Percentiles rank a stretch among this genome's conserved stretches.
Evolutionary conservation across 2,329 filamentous ascomycete species (phyloP).

Genomic region (Fusarium nodosum): DNA sequence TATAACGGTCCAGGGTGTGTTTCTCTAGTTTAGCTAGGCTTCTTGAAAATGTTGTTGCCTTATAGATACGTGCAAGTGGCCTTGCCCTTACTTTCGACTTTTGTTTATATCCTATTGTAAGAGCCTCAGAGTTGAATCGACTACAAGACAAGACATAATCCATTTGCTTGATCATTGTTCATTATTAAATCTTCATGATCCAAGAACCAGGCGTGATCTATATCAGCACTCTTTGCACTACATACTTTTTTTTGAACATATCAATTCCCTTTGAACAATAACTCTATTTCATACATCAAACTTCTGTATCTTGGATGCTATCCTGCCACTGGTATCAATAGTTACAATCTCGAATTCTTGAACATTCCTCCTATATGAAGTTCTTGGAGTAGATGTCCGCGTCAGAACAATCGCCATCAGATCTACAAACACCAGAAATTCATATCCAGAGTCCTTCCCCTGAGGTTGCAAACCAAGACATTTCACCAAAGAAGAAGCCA

Average conservation of each 20-base stretch:
- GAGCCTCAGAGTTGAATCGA: conserved; percentile 21
- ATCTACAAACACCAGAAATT: conserved; percentile 45
- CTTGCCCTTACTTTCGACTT: conserved; percentile 36
- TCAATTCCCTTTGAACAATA: conserved; percentile 4
- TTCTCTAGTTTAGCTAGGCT: conserved; percentile 9
- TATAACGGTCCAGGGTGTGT: conserved; percentile 31
- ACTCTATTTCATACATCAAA: conserved; percentile 8
- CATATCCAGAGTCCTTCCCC: conserved; percentile 51
- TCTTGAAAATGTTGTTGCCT: conserved; percentile 37
- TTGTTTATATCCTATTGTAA: conserved; percentile 23
- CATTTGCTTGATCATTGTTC: conserved; percentile 18
- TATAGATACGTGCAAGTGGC: conserved; percentile 39
- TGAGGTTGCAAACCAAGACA: conserved; percentile 25
- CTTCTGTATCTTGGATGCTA: conserved; percentile 17
- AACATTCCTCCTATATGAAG: conserved; percentile 27
- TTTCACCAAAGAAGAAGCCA: conserved; percentile 9
- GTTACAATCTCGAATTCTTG: conserved; percentile 1
- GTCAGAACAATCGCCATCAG: conserved; percentile 31
- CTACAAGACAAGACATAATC: conserved; percentile 9
- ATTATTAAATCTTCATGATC: conserved; percentile 7
- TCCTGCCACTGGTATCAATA: conserved; percentile 7
- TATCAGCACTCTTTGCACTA: conserved; percentile 4
- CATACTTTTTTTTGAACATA: not conserved
- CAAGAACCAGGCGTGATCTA: conserved; percentile 4
- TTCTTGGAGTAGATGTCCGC: conserved; percentile 48